Percentiles rank a stretch among this genome's conserved stretches.
phyloP scores from a whole-genome alignment of 2,329 filamentous ascomycete genomes.

The Huntiella savannae region DNA sequence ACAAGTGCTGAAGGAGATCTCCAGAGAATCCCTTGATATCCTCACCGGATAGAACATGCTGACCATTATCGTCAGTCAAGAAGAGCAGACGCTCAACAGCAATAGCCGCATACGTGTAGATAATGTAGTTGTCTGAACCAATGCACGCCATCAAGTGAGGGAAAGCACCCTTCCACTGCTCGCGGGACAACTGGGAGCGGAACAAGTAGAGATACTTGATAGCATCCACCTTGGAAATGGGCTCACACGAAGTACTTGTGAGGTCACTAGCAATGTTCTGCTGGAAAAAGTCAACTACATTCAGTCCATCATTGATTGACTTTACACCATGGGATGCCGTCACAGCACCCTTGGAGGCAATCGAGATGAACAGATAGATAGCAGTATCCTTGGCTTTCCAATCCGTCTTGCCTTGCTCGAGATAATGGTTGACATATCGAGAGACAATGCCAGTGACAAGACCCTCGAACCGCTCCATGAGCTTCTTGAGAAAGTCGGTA shows the following conservation, averaged over 20 bases:
- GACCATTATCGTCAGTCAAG: constrained; percentile 55
- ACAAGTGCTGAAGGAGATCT: constrained; percentile 74
- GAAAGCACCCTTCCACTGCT: constrained; percentile 81
- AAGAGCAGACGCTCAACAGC: constrained; percentile 86
- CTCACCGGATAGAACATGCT: constrained; percentile 59
- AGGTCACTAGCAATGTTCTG: constrained; percentile 82
- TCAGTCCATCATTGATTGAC: constrained; percentile 68
- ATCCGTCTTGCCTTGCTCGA: constrained; percentile 60
- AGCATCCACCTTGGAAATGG: constrained; percentile 87
- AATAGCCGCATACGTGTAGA: constrained; percentile 94
- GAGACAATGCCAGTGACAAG: constrained; percentile 75
- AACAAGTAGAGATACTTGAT: constrained; percentile 98
- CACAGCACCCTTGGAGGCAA: constrained; percentile 77
- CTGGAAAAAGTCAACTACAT: constrained; percentile 90
- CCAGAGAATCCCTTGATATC: constrained; percentile 69
- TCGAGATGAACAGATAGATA: constrained; percentile 87
- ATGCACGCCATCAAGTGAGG: constrained; percentile 81
- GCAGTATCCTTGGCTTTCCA: constrained; percentile 98
- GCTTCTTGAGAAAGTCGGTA: constrained; percentile 78
- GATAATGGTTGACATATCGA: constrained; percentile 70
- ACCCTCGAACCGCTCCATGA: constrained; percentile 74
- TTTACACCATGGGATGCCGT: constrained; percentile 81
- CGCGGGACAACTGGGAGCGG: constrained; percentile 78
- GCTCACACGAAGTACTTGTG: constrained; percentile 49
- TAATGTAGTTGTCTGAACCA: constrained; percentile 78